Evolutionary conservation across 345 rosid species (phyloP).

Genomic region (Citrus sinensis): DVS_A1.0 CM039169.1:5140001-5140500

Average conservation of each 20-base stretch:
- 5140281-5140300: conserved; percentile 24
- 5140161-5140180: conserved; percentile 32
- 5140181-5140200: conserved; percentile 15
- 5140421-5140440: conserved; percentile 15
- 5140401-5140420: conserved; percentile 18
- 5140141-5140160: conserved; percentile 37
- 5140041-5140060: conserved; percentile 31
- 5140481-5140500: conserved; percentile 15
- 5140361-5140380: conserved; percentile 20
- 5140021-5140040: conserved; percentile 36
- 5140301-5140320: conserved; percentile 17
- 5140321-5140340: conserved; percentile 11
- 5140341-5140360: conserved; percentile 13
- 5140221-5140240: conserved; percentile 25
- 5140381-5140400: conserved; percentile 26
- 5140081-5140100: conserved; percentile 26
- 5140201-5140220: conserved; percentile 26
- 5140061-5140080: conserved; percentile 23
- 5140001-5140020: conserved; percentile 15
- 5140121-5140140: conserved; percentile 11
- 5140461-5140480: conserved; percentile 15
- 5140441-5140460: conserved; percentile 16
- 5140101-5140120: conserved; percentile 17
- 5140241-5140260: conserved; percentile 26
- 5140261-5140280: conserved; percentile 10